These are phyloP conservation scores for Ogataea ramenticola DNA, from an alignment of 805 yeast species.

Conservation along the genomic window DNA sequence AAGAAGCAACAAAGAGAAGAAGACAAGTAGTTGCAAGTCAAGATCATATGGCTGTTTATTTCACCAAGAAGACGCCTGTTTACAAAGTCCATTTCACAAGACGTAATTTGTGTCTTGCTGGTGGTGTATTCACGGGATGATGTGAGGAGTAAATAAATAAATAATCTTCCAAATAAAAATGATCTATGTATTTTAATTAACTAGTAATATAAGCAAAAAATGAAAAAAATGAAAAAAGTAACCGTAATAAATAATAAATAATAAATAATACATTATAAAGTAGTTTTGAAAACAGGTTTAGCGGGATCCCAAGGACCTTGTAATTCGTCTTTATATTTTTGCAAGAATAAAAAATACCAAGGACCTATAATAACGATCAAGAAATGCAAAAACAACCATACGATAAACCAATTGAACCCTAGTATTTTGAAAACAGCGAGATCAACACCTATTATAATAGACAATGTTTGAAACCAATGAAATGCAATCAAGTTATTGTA, in stretches of 20 bases:
- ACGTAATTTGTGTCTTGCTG: slow-evolving; percentile 85
- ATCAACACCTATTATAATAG: slow-evolving; percentile 25
- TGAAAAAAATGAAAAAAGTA: neutral
- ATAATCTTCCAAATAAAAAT: neutral
- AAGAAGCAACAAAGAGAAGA: slow-evolving; percentile 46
- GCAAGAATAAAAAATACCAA: slow-evolving; percentile 60
- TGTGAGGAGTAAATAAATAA: neutral
- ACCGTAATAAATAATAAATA: neutral
- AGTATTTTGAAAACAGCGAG: slow-evolving; percentile 28
- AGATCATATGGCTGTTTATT: slow-evolving; percentile 90
- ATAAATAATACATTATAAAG: neutral
- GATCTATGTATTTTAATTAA: neutral
- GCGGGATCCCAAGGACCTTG: slow-evolving; percentile 96
- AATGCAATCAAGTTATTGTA: slow-evolving; percentile 24
- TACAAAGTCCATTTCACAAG: slow-evolving; percentile 89
- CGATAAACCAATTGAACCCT: slow-evolving; percentile 32
- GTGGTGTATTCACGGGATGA: slow-evolving; percentile 68
- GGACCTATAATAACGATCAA: slow-evolving; percentile 55
- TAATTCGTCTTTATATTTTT: slow-evolving; percentile 73
- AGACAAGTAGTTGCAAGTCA: slow-evolving; percentile 73
- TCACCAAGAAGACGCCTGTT: slow-evolving; percentile 90
- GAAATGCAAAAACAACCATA: slow-evolving; percentile 46
- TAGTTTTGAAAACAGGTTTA: slow-evolving; percentile 48
- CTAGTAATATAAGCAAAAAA: neutral
- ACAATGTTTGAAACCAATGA: slow-evolving; percentile 25